Conservation (phyloP, 495 filamentous ascomycete genomes). For the Aspergillus taichungensis region DNA sequence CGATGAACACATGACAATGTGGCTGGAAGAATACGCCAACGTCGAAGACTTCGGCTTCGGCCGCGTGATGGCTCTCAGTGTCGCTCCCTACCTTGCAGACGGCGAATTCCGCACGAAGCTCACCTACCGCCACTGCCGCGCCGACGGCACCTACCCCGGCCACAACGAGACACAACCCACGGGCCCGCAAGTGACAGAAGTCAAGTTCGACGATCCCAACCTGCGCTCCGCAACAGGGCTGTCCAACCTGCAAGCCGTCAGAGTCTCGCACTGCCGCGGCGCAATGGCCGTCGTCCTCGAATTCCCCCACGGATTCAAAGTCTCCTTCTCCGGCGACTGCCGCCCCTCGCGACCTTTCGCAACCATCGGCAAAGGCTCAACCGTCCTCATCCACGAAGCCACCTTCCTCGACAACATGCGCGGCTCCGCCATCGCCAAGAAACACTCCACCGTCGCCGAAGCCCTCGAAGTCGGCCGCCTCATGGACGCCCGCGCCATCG, state of each 20-base stretch:
- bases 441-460: slow-evolving; percentile 77
- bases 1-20: slow-evolving; percentile 55
- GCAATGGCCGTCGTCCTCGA: slow-evolving; percentile 68
- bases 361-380: slow-evolving; percentile 60
- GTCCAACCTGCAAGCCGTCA: slow-evolving; percentile 39
- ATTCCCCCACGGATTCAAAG: slow-evolving; percentile 71
- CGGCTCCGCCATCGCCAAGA: slow-evolving; percentile 77
- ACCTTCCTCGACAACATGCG: slow-evolving; percentile 82
- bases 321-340: slow-evolving; percentile 90
- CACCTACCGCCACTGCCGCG: slow-evolving; percentile 21
- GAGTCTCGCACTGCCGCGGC: slow-evolving; percentile 70
- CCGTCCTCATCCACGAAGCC: slow-evolving; percentile 87
- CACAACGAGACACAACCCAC: not conserved
- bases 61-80: slow-evolving; percentile 42
- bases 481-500: slow-evolving; percentile 67
- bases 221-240: slow-evolving; percentile 37
- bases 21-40: slow-evolving; percentile 65
- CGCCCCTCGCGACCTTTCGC: slow-evolving; percentile 65
- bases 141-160: slow-evolving; percentile 21
- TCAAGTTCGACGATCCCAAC: slow-evolving; percentile 23
- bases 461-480: slow-evolving; percentile 65
- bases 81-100: slow-evolving; percentile 9
- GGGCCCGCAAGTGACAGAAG: slow-evolving; percentile 9
- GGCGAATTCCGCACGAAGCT: slow-evolving; percentile 17
- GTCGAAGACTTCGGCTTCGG: slow-evolving; percentile 72